phyloP scores from a whole-genome alignment of 2,329 filamentous ascomycete genomes.

The Helicocarpus griseus region DNA sequence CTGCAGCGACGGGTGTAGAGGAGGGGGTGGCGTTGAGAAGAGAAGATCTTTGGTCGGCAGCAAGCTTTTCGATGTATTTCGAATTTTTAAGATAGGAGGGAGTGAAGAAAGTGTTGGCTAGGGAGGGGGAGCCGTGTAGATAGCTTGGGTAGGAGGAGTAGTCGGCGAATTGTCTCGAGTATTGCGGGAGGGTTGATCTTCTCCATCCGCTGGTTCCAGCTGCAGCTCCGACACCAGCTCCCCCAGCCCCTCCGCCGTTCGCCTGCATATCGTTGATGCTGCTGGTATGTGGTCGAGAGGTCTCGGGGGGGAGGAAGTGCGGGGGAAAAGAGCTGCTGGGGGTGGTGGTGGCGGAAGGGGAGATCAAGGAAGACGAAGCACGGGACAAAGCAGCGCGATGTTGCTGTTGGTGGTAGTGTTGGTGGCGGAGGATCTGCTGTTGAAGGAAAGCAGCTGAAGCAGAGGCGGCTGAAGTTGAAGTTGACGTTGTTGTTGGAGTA shows the following conservation, averaged over 20 bases:
- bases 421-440: too few species aligned
- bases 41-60: conserved; percentile 58
- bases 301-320: conserved; percentile 23
- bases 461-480: background rate
- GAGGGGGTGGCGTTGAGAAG: conserved; percentile 38
- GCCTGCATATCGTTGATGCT: conserved; percentile 36
- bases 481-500: background rate
- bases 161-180: conserved; percentile 39
- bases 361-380: conserved; percentile 21
- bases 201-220: conserved; percentile 30
- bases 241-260: conserved; percentile 26
- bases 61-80: conserved; percentile 65
- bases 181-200: conserved; percentile 31
- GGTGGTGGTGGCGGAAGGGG: conserved; percentile 19
- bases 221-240: conserved; percentile 14
- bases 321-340: conserved; percentile 26
- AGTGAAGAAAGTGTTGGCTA: conserved; percentile 54
- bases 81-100: conserved; percentile 77
- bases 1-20: background rate
- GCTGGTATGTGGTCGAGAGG: background rate
- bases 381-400: conserved; percentile 26
- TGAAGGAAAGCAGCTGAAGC: too few species aligned
- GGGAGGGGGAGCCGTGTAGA: conserved; percentile 15
- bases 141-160: conserved; percentile 14
- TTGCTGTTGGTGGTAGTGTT: background rate